Base-by-base conservation (phyloP, 2,329 filamentous ascomycete genomes). In the Colletotrichum limetticola region DNA sequence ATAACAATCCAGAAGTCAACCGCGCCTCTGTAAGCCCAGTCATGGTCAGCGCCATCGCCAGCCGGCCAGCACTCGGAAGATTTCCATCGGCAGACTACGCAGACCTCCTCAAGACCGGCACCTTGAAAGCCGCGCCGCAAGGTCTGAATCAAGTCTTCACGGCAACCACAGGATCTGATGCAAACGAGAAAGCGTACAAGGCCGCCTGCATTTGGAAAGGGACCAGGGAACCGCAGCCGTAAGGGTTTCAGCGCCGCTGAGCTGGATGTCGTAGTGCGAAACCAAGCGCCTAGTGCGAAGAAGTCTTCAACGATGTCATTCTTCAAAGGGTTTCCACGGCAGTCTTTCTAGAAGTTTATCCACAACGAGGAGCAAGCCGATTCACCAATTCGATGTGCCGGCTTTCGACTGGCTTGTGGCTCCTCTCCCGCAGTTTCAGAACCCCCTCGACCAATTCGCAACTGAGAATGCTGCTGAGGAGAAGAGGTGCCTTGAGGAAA, bases 371-470 rank as follows among this genome's bases (percentile, higher is more conserved):
- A 95, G 93, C 83, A 98, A 98, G 89, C 91, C 95, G 58, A 95
- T 98, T 82, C 95, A 98, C 88, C 98, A 98, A 86, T 87, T 98
- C 78, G 95, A 98, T 81, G 97, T 98, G 78, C 95, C 95, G 26
- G 94, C 95, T 79, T 98, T 98, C 79, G 93, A 98, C 88, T 98
- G 95, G 95, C 95, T 95, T 32, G 94, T 96, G 83, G 95, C 95
- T n/a, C 91, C 93, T 68, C 98, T 98, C 89, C 95, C 95, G 9
- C 80, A 86, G 75, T 90, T 97, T 80, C 95, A 95, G 84, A 97
- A 98, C 84, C 95, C 95, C 0, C 91, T 98, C 5, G 92, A 95
- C 77, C 86, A 94, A 76, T 90, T 97, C 82, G 92, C 83, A 24
- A 90, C 91, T 76, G 95, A 97, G 84, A 98, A 98, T 82, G 91